Evolutionary conservation across 257 asterid species (phyloP).

Genomic region (Marsdenia floribunda): DNA sequence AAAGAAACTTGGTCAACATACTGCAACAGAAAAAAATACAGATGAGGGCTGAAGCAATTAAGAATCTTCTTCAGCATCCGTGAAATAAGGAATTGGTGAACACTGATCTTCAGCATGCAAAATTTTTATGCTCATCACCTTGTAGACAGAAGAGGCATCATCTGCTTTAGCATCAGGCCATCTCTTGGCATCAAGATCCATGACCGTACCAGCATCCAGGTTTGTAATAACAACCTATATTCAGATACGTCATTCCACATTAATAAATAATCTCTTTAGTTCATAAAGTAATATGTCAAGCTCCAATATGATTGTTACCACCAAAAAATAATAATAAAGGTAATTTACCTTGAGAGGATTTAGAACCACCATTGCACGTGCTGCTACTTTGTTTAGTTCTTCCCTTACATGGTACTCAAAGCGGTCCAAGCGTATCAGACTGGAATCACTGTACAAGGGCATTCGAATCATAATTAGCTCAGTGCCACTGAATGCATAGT

Average conservation of each 20-base stretch:
- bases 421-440: constrained; percentile 75
- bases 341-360: constrained; percentile 69
- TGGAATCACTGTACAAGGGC: constrained; percentile 63
- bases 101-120: not conserved
- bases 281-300: not conserved
- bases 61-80: not conserved
- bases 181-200: constrained; percentile 81
- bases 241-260: constrained; percentile 1
- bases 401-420: constrained; percentile 87
- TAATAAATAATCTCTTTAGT: not conserved
- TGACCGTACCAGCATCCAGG: constrained; percentile 53
- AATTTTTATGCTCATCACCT: constrained; percentile 34
- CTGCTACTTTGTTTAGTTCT: constrained; percentile 77
- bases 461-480: constrained; percentile 7
- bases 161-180: constrained; percentile 91
- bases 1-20: not conserved
- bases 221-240: constrained; percentile 76
- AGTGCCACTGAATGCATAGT: constrained; percentile 13
- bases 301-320: not conserved
- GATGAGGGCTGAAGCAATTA: not conserved
- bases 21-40: not conserved
- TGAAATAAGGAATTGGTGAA: not conserved
- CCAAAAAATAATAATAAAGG: not conserved
- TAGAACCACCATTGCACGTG: constrained; percentile 82
- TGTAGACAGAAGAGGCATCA: constrained; percentile 56